Base-by-base conservation (phyloP, 495 filamentous ascomycete species). In the Penicillium herquei region DNA sequence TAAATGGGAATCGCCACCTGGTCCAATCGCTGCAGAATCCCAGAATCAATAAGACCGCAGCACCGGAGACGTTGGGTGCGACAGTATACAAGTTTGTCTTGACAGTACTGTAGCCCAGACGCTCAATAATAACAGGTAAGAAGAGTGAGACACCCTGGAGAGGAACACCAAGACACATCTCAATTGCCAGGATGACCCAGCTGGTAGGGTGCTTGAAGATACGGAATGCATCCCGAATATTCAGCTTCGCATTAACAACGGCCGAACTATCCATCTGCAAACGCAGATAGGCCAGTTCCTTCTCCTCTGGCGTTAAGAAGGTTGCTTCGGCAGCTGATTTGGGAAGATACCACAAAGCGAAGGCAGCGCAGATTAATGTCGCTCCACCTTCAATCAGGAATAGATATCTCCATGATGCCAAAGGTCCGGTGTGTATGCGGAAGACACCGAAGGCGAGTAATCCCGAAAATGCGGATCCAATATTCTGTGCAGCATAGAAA, bases 1-100 rank as follows among this genome's bases (percentile, higher is more conserved):
- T 85, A 61, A 90, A 90, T 0, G 87, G 87, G 47, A 87, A 89
- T 34, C 89, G 81, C 21, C 86, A 77, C n/a, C 83, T 78, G 7
- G 79, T 76, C 49, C 70, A 79, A 65, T 92, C 88, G 17, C 81
- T 85, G 11, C 78, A 63, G 57, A 89, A 90, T 1, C 86, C 87
- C 11, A 91, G 73, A 3, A 90, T 70, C 0, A 92, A 73, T 13
- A 90, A 71, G 75, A 90, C 82, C 0, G 82, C 82, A 2, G 87
- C 87, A 7, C 88, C 88, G 4, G 78, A 81, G 9, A 83, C 71
- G 58, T 89, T 90, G 6, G 86, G 87, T 0, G 87, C 88, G 7
- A 91, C 87, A 10, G 88, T 91, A 64, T 88, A 90, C 4, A 91
- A 70, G 54, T 91, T 92, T 2, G 88, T 90, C 59, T 86, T 87